phyloP scores from a whole-genome alignment of 306 rosid species.

The Cucumis cinereus region DNA sequence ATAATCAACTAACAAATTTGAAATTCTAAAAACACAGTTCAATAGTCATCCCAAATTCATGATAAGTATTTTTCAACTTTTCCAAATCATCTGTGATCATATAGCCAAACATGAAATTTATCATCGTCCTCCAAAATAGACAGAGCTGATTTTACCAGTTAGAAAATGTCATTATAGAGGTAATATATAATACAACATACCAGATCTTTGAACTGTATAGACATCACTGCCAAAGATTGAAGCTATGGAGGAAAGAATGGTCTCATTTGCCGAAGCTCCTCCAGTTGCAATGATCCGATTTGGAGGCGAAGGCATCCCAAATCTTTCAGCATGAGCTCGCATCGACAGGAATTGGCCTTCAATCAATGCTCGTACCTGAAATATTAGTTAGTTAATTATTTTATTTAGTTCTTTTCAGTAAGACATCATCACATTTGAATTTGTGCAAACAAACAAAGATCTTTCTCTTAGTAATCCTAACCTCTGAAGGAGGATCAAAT shows the following conservation, averaged over 20 bases:
- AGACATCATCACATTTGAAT: neutral
- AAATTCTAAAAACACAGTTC: neutral
- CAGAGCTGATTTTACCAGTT: neutral
- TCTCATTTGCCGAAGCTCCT: conserved; percentile 78
- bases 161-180: neutral
- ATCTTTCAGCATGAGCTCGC: conserved; percentile 95
- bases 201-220: conserved; percentile 85
- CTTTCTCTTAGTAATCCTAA: conserved; percentile 17
- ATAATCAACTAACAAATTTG: neutral
- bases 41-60: neutral
- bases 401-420: neutral
- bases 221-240: conserved; percentile 81
- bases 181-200: conserved; percentile 20
- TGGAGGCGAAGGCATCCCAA: conserved; percentile 94
- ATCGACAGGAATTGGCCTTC: conserved; percentile 90
- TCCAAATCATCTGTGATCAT: neutral
- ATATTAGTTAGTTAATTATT: neutral
- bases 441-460: neutral
- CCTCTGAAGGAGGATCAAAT: conserved; percentile 88
- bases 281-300: conserved; percentile 90
- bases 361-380: conserved; percentile 67
- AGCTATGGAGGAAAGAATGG: conserved; percentile 63
- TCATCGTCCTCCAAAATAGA: neutral
- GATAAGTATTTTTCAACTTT: neutral
- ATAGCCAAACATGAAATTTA: neutral